Evolutionary conservation across 2,329 filamentous ascomycete species (phyloP).

Genomic region (Sclerotinia minor): DNA sequence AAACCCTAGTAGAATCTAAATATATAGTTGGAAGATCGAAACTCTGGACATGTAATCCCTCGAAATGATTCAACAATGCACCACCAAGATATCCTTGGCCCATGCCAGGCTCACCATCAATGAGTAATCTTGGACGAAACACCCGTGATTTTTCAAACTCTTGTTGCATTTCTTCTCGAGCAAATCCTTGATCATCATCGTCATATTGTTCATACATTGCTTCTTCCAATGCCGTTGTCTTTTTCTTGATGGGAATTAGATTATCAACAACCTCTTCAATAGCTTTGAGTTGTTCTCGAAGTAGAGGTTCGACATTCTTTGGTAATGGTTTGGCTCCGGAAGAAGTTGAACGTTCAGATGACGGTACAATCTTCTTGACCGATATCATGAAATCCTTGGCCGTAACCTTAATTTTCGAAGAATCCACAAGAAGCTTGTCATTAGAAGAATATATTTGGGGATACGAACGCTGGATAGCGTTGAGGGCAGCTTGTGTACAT

Average conservation of each 20-base stretch:
- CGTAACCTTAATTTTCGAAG: slow-evolving; percentile 78
- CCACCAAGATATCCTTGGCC: slow-evolving; percentile 87
- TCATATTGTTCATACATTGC: slow-evolving; percentile 87
- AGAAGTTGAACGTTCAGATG: slow-evolving; percentile 84
- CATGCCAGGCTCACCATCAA: slow-evolving; percentile 84
- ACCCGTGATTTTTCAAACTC: slow-evolving; percentile 86
- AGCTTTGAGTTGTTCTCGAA: slow-evolving; percentile 69
- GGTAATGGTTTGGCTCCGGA: slow-evolving; percentile 82
- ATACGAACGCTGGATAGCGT: slow-evolving; percentile 92
- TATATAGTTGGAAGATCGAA: slow-evolving; percentile 89
- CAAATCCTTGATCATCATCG: slow-evolving; percentile 80
- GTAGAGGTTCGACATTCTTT: slow-evolving; percentile 75
- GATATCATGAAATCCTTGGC: slow-evolving; percentile 98
- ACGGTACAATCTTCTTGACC: slow-evolving; percentile 93
- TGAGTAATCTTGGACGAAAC: slow-evolving; percentile 83
- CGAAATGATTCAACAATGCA: slow-evolving; percentile 85
- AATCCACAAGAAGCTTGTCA: slow-evolving; percentile 86
- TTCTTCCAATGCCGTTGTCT: slow-evolving; percentile 86
- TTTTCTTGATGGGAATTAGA: slow-evolving; percentile 81
- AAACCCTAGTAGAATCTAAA: slow-evolving; percentile 74
- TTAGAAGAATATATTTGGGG: slow-evolving; percentile 93
- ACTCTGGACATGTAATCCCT: slow-evolving; percentile 90
- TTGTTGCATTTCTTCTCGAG: slow-evolving; percentile 70
- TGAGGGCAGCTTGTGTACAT: slow-evolving; percentile 93
- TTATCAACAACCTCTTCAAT: slow-evolving; percentile 71